Base-by-base conservation (phyloP, 495 filamentous ascomycete species). In the Tirmania nivea region DNA sequence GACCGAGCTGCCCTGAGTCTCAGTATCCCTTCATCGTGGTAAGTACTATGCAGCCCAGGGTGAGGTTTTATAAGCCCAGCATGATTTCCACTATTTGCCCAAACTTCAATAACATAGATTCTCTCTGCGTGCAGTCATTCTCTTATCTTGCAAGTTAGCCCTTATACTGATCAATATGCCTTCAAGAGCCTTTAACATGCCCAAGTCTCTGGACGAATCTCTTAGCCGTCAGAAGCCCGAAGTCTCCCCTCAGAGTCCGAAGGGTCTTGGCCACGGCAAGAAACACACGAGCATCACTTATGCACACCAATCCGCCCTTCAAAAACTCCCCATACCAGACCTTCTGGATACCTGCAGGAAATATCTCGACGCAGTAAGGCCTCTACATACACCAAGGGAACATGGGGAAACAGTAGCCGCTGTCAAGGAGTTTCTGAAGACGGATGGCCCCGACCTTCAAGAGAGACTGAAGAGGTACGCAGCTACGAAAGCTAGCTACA, bases 251-350 rank as follows among this genome's bases (percentile, higher is more conserved):
- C 63, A 52, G 69, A 58, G 59, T 74, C 53, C 58, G 70, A 53
- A 68, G 25, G 25, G 25, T 0, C 25, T 31, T 68, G 54, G 42
- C 4, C 19, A 14, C 42, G 64, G 63, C 50, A 69, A 71, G 34
- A 20, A 67, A 52, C 51, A 76, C 70, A 70, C 71, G 10, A 84
- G 84, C 34, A 76, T 93, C 60, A 96, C 90, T 0, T 97, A 86
- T 67, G 82, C 88, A 36, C 73, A 78, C 55, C 88, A 97, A 64
- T 87, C 94, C 55, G 78, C 78, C 57, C 74, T 97, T 3, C 84
- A 86, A 10, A 94, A 93, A 67, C 71, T 97, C 25, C 90, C 90
- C 17, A 94, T 97, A 53, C 89, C 92, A 3, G 86, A 93, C n/a
- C 74, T 97, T 11, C 83, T 88, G 53, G 69, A 68, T 55, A 87